phyloP scores from a whole-genome alignment of 2,329 filamentous ascomycete species.

The Pseudogymnoascus sp. region DNA sequence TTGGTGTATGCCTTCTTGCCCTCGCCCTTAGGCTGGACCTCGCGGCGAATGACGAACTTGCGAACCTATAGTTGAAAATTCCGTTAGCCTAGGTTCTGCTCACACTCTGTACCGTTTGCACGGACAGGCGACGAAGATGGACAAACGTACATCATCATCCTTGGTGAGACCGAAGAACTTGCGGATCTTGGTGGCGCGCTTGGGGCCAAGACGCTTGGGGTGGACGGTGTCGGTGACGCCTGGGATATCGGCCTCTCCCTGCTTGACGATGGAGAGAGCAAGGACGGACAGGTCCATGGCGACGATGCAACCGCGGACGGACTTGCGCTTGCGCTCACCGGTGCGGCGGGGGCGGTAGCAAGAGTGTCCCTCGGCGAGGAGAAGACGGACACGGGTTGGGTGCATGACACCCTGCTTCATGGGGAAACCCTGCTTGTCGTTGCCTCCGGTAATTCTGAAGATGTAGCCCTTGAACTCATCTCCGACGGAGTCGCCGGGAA shows the following conservation, averaged over 20 bases:
- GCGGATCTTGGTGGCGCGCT: constrained; percentile 99
- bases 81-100: constrained; percentile 33
- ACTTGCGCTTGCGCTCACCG: constrained; percentile 99
- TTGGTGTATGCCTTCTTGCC: constrained; percentile 99
- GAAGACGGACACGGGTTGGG: constrained; percentile 94
- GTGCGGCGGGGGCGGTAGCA: constrained; percentile 98
- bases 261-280: constrained; percentile 93
- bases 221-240: constrained; percentile 95
- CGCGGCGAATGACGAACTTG: constrained; percentile 99
- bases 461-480: constrained; percentile 99
- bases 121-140: constrained; percentile 66
- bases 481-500: constrained; percentile 87
- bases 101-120: constrained; percentile 46
- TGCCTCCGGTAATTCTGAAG: constrained; percentile 98
- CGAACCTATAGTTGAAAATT: constrained; percentile 60
- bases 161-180: constrained; percentile 99
- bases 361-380: constrained; percentile 92
- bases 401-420: constrained; percentile 99
- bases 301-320: constrained; percentile 97
- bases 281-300: constrained; percentile 91
- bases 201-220: constrained; percentile 98
- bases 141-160: constrained; percentile 97
- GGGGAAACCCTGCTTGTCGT: constrained; percentile 99
- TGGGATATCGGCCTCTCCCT: constrained; percentile 89
- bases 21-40: constrained; percentile 94